These are phyloP conservation scores for Friedmanniomyces endolithicus DNA, from an alignment of 495 filamentous ascomycete genomes.

Conservation along the genomic window DNA sequence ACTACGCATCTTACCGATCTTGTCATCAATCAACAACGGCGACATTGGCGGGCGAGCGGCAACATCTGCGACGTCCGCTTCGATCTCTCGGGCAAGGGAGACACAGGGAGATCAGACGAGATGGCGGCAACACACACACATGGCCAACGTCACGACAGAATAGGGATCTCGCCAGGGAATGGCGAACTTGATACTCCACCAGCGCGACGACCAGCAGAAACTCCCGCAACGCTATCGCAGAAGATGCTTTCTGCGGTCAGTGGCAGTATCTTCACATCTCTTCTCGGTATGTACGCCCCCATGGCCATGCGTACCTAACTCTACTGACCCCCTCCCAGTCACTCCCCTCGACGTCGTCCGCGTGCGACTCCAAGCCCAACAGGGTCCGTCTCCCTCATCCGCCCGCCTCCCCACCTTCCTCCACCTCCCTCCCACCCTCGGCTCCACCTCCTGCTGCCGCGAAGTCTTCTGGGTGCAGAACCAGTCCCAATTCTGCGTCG, in stretches of 20 bases:
- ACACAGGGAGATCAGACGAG: background rate
- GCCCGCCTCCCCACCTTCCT: slow-evolving; percentile 42
- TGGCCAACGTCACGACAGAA: slow-evolving; percentile 33
- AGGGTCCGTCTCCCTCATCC: slow-evolving; percentile 32
- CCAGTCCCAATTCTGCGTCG: slow-evolving; percentile 67
- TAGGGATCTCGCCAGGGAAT: slow-evolving; percentile 17
- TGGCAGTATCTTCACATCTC: slow-evolving; percentile 76
- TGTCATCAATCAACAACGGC: too few species aligned
- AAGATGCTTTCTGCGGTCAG: slow-evolving; percentile 90
- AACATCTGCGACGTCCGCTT: background rate
- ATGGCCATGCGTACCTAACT: too few species aligned
- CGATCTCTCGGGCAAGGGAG: slow-evolving; percentile 5
- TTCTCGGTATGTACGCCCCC: slow-evolving; percentile 54
- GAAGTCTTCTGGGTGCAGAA: slow-evolving; percentile 96
- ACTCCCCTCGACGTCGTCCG: slow-evolving; percentile 96
- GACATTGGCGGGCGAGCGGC: background rate
- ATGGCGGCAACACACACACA: slow-evolving; percentile 19
- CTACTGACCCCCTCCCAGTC: slow-evolving; percentile 38
- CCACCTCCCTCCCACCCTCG: slow-evolving; percentile 60
- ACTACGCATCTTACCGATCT: too few species aligned
- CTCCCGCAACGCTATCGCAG: slow-evolving; percentile 63
- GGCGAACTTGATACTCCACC: slow-evolving; percentile 23
- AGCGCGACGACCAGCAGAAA: background rate
- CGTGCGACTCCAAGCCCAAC: slow-evolving; percentile 84
- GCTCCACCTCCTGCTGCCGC: slow-evolving; percentile 87